phyloP scores from a whole-genome alignment of 1,284 basidiomycete genomes.

The Cutaneotrichosporon sp. region DNA sequence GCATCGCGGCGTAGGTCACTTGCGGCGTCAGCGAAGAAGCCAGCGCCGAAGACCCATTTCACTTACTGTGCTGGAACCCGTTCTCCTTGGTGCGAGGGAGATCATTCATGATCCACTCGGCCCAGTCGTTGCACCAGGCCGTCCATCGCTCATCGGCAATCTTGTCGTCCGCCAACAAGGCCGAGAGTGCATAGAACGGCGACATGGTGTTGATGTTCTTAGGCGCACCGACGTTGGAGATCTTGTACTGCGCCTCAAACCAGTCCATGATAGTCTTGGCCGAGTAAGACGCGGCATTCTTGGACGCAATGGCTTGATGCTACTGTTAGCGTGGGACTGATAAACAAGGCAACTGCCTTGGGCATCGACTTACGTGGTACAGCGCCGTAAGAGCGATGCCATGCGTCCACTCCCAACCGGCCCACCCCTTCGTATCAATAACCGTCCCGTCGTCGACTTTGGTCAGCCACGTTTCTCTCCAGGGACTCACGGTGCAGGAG shows the following conservation, averaged over 20 bases:
- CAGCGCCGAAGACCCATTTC: too few species aligned
- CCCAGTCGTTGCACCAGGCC: slow-evolving; percentile 57
- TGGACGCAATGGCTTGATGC: slow-evolving; percentile 40
- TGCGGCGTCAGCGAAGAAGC: slow-evolving; percentile 2
- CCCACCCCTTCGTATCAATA: slow-evolving; percentile 64
- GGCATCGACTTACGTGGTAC: slow-evolving; percentile 11
- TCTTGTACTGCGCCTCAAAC: slow-evolving; percentile 57
- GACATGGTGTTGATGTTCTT: slow-evolving; percentile 69
- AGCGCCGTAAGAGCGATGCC: slow-evolving; percentile 45
- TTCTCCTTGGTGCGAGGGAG: slow-evolving; percentile 57
- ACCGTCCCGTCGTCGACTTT: slow-evolving; percentile 56
- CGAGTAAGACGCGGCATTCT: slow-evolving; percentile 50
- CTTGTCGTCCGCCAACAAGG: slow-evolving; percentile 45
- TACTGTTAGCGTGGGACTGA: slow-evolving; percentile 9
- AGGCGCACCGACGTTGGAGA: slow-evolving; percentile 53
- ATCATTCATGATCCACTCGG: slow-evolving; percentile 61
- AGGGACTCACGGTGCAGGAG: slow-evolving; percentile 49
- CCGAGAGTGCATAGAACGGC: slow-evolving; percentile 58
- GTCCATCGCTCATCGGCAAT: slow-evolving; percentile 31
- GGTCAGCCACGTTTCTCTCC: not conserved
- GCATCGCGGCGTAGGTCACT: slow-evolving; percentile 55
- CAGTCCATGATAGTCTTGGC: slow-evolving; percentile 56
- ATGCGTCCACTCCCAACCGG: slow-evolving; percentile 64
- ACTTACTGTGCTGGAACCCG: slow-evolving; percentile 57
- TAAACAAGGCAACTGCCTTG: too few species aligned